A percentile compares a stretch with the other conserved stretches of the same genome.
These are phyloP conservation scores for Debaryomyces sp. DNA, from an alignment of 1,139 yeast species.

Conservation along the genomic window DNA sequence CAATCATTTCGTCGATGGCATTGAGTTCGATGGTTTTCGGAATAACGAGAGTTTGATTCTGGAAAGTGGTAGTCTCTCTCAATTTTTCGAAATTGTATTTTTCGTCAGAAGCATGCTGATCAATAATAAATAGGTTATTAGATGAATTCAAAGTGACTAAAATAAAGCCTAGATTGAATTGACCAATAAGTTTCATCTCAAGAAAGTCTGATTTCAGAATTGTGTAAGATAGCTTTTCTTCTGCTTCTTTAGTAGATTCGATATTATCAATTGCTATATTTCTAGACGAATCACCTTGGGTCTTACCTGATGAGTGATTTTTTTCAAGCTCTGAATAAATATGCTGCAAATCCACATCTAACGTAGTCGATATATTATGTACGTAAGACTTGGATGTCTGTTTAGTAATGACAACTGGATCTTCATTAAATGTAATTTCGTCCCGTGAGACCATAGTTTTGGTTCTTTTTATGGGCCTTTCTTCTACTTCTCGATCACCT, in stretches of 20 bases:
- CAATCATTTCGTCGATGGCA: slow-evolving; percentile 74
- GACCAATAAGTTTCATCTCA: slow-evolving; percentile 82
- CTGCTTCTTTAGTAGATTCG: slow-evolving; percentile 45
- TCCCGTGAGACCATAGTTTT: slow-evolving; percentile 6
- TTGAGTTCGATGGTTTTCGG: slow-evolving; percentile 69
- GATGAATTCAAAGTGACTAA: slow-evolving; percentile 51
- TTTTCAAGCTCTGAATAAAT: not conserved
- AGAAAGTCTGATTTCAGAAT: slow-evolving; percentile 67
- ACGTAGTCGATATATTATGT: slow-evolving; percentile 3
- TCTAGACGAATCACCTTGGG: not conserved
- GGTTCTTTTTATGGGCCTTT: slow-evolving; percentile 14
- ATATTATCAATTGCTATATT: slow-evolving; percentile 21
- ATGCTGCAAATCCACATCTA: not conserved
- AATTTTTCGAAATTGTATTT: slow-evolving; percentile 83
- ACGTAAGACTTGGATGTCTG: not conserved
- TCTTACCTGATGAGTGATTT: not conserved
- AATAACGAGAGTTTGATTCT: slow-evolving; percentile 69
- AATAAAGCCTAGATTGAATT: slow-evolving; percentile 89
- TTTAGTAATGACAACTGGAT: not conserved
- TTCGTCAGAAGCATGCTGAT: slow-evolving; percentile 98
- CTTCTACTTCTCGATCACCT: slow-evolving; percentile 19
- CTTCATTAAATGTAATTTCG: slow-evolving; percentile 1
- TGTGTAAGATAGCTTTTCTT: slow-evolving; percentile 52
- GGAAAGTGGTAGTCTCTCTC: slow-evolving; percentile 27
- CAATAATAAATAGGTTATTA: slow-evolving; percentile 79